Conservation (phyloP, 305 asterid species). For the Solanum hybrid region DNA sequence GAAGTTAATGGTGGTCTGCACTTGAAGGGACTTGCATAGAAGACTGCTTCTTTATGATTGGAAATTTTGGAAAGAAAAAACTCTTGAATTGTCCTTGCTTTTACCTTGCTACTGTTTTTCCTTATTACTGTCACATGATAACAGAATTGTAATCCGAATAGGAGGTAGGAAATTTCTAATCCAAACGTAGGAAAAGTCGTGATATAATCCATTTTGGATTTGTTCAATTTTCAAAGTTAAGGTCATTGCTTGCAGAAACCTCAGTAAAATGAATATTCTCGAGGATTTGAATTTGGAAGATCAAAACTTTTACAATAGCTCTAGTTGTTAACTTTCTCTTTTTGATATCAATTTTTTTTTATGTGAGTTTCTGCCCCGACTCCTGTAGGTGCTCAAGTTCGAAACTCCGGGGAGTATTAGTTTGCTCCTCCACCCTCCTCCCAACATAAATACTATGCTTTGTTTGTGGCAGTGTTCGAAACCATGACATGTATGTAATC, state of each 20-base stretch:
- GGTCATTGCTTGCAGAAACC: background rate
- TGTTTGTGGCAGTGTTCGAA: background rate
- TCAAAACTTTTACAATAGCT: background rate
- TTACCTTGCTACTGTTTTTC: background rate
- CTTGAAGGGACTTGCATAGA: background rate
- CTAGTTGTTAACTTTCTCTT: background rate
- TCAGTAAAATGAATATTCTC: background rate
- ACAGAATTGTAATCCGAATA: background rate
- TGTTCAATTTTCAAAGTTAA: background rate
- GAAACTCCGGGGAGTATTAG: background rate
- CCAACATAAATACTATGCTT: background rate
- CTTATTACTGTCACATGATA: background rate
- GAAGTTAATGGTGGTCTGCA: background rate
- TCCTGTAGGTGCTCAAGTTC: background rate
- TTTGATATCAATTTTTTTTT: background rate
- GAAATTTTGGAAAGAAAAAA: background rate
- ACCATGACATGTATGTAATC: background rate
- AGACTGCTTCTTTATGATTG: background rate
- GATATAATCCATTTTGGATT: background rate
- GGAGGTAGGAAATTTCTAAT: background rate
- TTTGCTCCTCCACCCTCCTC: background rate
- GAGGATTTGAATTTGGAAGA: background rate
- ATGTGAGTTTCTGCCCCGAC: background rate
- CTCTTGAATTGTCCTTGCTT: conserved; percentile 1
- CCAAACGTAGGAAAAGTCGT: background rate